Conservation (phyloP, 441 rosid genomes). For the Macaranga tanarius region DNA sequence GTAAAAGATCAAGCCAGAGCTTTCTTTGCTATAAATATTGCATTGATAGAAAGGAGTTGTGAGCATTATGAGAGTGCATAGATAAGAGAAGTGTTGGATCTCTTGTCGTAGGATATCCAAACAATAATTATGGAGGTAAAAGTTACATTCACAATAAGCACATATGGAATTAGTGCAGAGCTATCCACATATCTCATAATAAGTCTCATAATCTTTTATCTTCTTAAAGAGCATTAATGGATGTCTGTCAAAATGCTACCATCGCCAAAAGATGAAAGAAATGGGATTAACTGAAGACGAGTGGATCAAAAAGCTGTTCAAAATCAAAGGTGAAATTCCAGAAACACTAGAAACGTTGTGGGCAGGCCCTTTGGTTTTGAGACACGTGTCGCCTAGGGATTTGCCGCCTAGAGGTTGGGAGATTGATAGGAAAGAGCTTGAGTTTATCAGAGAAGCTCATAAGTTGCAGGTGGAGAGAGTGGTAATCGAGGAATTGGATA, state of each 20-base stretch:
- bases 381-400: no score
- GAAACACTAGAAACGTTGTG: conserved; percentile 61
- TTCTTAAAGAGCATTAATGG: no score
- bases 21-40: background rate
- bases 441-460: no score
- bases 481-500: no score
- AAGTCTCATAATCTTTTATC: no score
- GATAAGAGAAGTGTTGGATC: conserved; percentile 7
- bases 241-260: conserved; percentile 34
- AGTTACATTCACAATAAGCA: conserved; percentile 11
- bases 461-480: no score
- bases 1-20: background rate
- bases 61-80: conserved; percentile 14
- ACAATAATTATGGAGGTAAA: background rate
- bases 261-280: conserved; percentile 60
- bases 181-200: background rate
- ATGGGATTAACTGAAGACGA: conserved; percentile 83
- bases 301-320: conserved; percentile 71
- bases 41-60: background rate
- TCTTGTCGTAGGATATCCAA: background rate
- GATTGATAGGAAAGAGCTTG: no score
- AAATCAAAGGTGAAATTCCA: conserved; percentile 77
- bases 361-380: no score
- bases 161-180: background rate
- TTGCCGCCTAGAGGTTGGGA: no score